Conservation (phyloP, 192 early-diverging fungal species). For the Chytriomyces sp. region DNA sequence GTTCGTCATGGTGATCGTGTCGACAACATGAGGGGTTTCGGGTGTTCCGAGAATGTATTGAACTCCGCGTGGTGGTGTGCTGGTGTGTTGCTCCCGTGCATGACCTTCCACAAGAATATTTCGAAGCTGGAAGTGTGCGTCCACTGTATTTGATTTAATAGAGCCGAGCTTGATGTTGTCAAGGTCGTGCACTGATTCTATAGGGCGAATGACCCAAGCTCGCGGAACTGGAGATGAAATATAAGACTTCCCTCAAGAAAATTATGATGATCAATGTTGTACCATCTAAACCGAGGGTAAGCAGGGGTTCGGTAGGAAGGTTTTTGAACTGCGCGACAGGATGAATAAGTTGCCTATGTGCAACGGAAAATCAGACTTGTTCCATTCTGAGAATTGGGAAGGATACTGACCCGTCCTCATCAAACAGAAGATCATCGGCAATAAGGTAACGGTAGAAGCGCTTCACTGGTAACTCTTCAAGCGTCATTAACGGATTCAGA, state of each 20-base stretch:
- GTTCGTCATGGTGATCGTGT: conserved; percentile 99
- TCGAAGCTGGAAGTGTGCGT: conserved; percentile 77
- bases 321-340: conserved; percentile 73
- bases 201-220: conserved; percentile 88
- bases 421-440: conserved; percentile 67
- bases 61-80: conserved; percentile 84
- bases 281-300: conserved; percentile 87
- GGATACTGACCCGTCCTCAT: conserved; percentile 41
- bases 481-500: conserved; percentile 61
- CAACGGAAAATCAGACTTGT: neutral
- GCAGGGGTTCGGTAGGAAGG: conserved; percentile 78
- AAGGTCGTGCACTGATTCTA: conserved; percentile 81
- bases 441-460: conserved; percentile 91
- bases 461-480: conserved; percentile 77
- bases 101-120: conserved; percentile 92
- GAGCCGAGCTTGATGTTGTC: conserved; percentile 82
- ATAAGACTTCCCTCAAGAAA: neutral
- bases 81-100: conserved; percentile 68
- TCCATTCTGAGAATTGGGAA: neutral
- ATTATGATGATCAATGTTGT: neutral
- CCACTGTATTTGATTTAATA: conserved; percentile 54
- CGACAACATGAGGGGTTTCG: conserved; percentile 65
- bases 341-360: neutral
- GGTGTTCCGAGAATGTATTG: conserved; percentile 86
- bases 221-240: conserved; percentile 58